A percentile compares a stretch with the other conserved stretches of the same genome.
Conservation (phyloP, 345 rosid genomes). For the Rubroshorea leprosula region DNA sequence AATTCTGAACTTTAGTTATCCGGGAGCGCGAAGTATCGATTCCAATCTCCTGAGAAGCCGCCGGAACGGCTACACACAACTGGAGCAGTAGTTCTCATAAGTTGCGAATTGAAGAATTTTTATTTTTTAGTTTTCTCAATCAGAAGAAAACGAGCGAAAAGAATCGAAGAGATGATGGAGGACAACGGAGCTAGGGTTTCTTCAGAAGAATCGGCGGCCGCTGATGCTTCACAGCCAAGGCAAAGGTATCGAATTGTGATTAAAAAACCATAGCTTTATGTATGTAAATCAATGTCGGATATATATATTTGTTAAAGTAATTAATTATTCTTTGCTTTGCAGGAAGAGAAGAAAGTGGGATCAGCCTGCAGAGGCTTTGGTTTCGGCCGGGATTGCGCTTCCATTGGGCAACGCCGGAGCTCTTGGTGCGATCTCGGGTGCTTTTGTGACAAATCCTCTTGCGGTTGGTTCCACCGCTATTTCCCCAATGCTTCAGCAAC, state of each 20-base stretch:
- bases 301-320: no score
- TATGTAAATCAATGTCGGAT: no score
- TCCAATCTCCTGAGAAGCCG: no score
- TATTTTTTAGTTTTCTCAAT: not conserved
- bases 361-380: conserved; percentile 71
- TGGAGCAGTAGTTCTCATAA: no score
- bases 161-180: conserved; percentile 36
- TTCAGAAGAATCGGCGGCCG: conserved; percentile 23
- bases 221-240: conserved; percentile 38
- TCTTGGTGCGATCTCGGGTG: conserved; percentile 30
- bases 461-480: conserved; percentile 20
- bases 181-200: conserved; percentile 39
- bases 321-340: conserved; percentile 3
- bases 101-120: no score
- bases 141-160: not conserved
- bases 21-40: no score
- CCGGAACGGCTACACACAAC: no score
- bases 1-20: no score
- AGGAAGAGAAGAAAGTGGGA: conserved; percentile 96
- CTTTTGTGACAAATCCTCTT: conserved; percentile 29
- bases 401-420: conserved; percentile 36
- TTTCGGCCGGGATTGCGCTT: conserved; percentile 39
- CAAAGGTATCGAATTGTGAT: conserved; percentile 33
- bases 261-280: no score
- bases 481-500: conserved; percentile 32